Conservation (phyloP, 306 rosid species). For the Amphicarpaea edgeworthii region DNA sequence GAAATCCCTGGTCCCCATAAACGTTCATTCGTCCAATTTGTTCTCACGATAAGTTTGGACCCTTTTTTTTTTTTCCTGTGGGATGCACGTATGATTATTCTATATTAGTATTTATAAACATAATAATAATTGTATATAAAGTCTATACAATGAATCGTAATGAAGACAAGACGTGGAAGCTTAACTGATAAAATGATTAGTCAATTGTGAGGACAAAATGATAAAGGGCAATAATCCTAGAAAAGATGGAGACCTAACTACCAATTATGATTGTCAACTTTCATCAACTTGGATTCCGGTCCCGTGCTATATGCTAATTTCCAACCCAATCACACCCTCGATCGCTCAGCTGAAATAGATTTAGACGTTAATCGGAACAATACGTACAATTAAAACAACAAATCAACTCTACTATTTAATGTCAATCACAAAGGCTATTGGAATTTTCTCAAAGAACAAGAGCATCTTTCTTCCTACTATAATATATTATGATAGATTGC, state of each 20-base stretch:
- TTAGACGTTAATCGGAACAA: background rate
- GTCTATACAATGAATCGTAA: background rate
- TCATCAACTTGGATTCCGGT: background rate
- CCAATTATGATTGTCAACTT: constrained; percentile 19
- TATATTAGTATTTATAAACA: background rate
- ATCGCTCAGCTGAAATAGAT: background rate
- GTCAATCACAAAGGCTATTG: background rate
- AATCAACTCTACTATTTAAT: background rate
- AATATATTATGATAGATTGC: background rate
- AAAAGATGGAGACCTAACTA: constrained; percentile 22
- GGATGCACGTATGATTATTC: background rate
- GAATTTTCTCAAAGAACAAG: constrained; percentile 14
- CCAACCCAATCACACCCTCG: background rate
- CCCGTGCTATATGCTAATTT: no score
- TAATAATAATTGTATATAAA: background rate
- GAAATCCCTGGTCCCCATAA: constrained; percentile 22
- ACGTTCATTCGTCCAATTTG: background rate
- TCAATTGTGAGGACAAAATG: constrained; percentile 19
- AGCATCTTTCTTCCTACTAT: background rate
- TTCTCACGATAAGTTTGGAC: background rate
- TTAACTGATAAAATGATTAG: constrained; percentile 35
- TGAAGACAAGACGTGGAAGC: constrained; percentile 38
- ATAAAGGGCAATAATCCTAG: background rate
- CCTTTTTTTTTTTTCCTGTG: background rate
- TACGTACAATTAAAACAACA: background rate